These are phyloP conservation scores for Aspergillus aculeatus DNA, from an alignment of 2,329 filamentous ascomycete species.

Conservation along the genomic window DNA sequence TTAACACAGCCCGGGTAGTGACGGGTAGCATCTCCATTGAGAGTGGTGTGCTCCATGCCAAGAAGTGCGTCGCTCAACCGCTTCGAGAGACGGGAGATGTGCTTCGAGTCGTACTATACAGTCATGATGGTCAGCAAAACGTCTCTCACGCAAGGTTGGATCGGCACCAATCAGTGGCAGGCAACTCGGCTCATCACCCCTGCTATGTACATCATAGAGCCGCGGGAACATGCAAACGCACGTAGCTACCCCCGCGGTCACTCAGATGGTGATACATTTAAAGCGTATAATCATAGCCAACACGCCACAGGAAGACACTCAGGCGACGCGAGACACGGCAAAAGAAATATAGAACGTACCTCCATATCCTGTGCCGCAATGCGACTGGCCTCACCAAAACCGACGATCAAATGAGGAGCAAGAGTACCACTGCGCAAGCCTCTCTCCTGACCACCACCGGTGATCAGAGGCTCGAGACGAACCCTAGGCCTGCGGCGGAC, in stretches of 20 bases:
- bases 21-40: constrained; percentile 78
- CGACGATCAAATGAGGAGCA: constrained; percentile 82
- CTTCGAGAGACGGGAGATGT: constrained; percentile 79
- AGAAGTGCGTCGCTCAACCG: constrained; percentile 79
- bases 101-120: constrained; percentile 95
- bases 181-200: constrained; percentile 57
- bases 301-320: constrained; percentile 8
- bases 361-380: constrained; percentile 86
- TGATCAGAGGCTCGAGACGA: constrained; percentile 92
- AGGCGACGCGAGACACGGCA: constrained; percentile 20
- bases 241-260: constrained; percentile 55
- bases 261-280: constrained; percentile 71
- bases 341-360: constrained; percentile 58
- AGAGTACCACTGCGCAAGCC: constrained; percentile 92
- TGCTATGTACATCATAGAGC: constrained; percentile 65
- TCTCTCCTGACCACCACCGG: constrained; percentile 91
- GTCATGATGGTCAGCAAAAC: constrained; percentile 10
- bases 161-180: constrained; percentile 10
- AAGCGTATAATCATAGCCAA: constrained; percentile 73
- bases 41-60: constrained; percentile 82
- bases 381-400: constrained; percentile 92
- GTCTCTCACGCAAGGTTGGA: neutral
- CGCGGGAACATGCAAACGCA: constrained; percentile 34
- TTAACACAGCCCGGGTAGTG: constrained; percentile 98
- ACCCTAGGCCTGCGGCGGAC: constrained; percentile 90